Base-by-base conservation (phyloP, 768 basidiomycete species). In the Naganishia vaughanmartiniae region DNA sequence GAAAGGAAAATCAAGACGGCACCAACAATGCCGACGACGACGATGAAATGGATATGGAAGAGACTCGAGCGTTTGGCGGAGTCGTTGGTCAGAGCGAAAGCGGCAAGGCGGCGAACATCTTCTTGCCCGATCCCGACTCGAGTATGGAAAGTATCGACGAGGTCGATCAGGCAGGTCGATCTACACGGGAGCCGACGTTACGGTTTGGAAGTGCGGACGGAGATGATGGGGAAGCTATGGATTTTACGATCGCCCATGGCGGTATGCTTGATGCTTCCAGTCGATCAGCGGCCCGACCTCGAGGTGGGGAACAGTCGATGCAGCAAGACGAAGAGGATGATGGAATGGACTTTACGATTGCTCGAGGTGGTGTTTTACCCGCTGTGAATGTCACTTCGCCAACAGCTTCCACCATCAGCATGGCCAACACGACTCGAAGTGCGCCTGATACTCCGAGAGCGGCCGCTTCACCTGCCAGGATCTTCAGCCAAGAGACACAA, bases 161-260 rank as follows among this genome's bases (percentile, higher is more conserved):
- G 17, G 65, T 68, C 15, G 75, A 77, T 14, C 65, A 53, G 21
- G 72, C 65, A 11, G 60, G 60, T 26, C 57, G n/a, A 34, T 42
- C 60, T 19, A 63, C n/a, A 2, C 60, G 60, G 51, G 45, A 12
- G 69, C 69, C 60, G 60, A 63, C 42, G 9, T 46, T 63, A 26
- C 17, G 65, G 9, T 66, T 66, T 48, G 76, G 76, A 24, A 73
- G 72, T 19, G 73, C 74, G 54, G 71, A 67, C n/a, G 67, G 33
- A 17, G 72, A 73, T 39, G 72, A 71, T 2, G 79, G 76, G 54
- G 76, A 80, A 71, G 76, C 76, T n/a, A 81, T 82, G 79, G 80
- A 82, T 28, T 78, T 79, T 70, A 82, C 81, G n/a, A 71, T 80
- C 66, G 81, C 79, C 19, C 69, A 77, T 33, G 81, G 81, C 19